Evolutionary conservation across 2,329 filamentous ascomycete species (phyloP), one percentile per base, ranked within the genome.

Genomic region (Pyrenophora seminiperda): DNA sequence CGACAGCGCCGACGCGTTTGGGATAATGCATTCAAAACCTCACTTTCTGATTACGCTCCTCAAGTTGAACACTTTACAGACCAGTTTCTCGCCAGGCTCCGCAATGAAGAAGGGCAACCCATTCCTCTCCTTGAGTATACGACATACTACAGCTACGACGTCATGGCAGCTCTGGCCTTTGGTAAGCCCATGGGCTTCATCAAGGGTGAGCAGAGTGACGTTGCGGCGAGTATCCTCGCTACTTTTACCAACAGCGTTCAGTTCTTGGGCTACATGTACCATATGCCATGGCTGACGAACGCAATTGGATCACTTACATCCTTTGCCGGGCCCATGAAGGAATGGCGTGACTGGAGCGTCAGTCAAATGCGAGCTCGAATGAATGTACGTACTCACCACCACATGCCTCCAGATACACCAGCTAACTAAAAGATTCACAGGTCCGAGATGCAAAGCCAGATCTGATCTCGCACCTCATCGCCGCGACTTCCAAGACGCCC

Each of bases 141-240:
- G 52, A 73, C 70, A 19, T 68, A 74, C 27, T 79, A 73, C 58
- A 70, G 62, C 15, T 79, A 76, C 59, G 76, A 79, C 56, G 67
- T 77, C 18, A 77, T 79, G 73, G 74, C 76, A 4, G 68, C 70
- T 7, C 61, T 80, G 24, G 74, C 75, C 0, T 79, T 79, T 56
- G 76, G 73, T 4, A 65, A 72, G 42, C 62, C 76, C 38, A 76
- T 75, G 55, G 67, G 72, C n/a, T 66, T 65, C 32, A 53, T 57
- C 24, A 76, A 73, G 62, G 61, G 76, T 14, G 65, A 73, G 17
- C 56, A 59, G 27, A 63, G 51, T 36, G 58, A 65, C 4, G 50
- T 56, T 2, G 59, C 60, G 7, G 52, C 56, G 7, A 56, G 51
- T 17, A 56, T 67, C 4, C 29, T 68, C 7, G 66, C 68, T 24